Evolutionary conservation across 306 rosid species (phyloP).

Genomic region (Hippophae rhamnoides): DNA sequence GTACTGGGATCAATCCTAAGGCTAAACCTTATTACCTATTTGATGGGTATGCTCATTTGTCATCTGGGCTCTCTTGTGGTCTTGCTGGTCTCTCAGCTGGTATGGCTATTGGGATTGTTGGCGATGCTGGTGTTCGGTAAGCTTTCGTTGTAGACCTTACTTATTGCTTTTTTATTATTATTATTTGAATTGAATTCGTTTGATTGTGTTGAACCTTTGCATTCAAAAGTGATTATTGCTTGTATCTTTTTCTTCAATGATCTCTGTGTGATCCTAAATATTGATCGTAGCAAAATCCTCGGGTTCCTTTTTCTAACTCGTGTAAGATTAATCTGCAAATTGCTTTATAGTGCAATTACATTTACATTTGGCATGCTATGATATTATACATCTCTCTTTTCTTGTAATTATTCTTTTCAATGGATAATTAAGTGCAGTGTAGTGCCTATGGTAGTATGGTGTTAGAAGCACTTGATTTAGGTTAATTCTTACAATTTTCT

Average conservation of each 20-base stretch:
- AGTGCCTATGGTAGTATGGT: neutral
- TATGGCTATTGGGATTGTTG: conserved; percentile 77
- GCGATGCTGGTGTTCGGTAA: conserved; percentile 78
- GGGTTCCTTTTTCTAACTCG: too few species aligned
- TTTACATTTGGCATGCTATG: neutral
- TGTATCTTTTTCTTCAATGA: too few species aligned
- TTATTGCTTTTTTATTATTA: neutral
- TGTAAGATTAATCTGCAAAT: too few species aligned
- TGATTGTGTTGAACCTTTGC: too few species aligned
- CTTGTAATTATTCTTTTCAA: neutral
- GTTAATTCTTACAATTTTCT: too few species aligned
- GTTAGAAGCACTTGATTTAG: too few species aligned
- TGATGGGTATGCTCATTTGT: conserved; percentile 76
- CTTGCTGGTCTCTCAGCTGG: conserved; percentile 82
- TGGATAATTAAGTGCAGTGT: neutral
- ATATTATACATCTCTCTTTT: neutral
- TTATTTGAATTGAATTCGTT: neutral
- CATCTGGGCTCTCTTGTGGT: conserved; percentile 79
- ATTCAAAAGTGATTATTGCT: too few species aligned
- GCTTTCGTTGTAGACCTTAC: neutral
- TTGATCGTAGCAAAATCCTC: too few species aligned
- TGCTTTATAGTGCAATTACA: neutral
- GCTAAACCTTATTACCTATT: conserved; percentile 64
- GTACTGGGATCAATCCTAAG: conserved; percentile 71
- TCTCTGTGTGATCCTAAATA: too few species aligned